These are phyloP conservation scores for Rhododendron ovatum DNA, from an alignment of 148 eudicot genomes.

Conservation along the genomic window DNA sequence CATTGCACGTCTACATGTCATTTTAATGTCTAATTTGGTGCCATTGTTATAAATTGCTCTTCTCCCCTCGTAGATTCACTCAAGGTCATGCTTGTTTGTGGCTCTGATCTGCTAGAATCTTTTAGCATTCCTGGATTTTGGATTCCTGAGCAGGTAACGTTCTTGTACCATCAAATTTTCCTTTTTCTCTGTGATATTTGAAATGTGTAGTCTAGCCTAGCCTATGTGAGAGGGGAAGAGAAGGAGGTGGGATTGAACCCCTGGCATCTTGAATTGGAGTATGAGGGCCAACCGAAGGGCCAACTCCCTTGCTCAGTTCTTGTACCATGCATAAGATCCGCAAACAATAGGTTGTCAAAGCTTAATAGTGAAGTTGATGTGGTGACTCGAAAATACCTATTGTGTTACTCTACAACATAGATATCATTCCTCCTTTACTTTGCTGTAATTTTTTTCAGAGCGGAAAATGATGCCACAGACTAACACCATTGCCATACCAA, in stretches of 20 bases:
- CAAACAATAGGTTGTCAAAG: neutral
- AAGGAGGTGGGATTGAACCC: neutral
- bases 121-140: conserved; percentile 73
- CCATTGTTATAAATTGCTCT: neutral
- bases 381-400: neutral
- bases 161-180: neutral
- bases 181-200: neutral
- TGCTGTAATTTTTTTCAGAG: neutral
- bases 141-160: conserved; percentile 82
- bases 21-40: conserved; percentile 5
- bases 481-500: neutral
- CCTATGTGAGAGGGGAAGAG: neutral
- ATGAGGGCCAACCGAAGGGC: neutral
- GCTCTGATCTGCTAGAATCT: conserved; percentile 92
- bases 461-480: neutral
- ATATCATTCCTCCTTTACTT: neutral
- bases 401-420: neutral
- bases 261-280: neutral
- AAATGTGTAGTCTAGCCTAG: neutral
- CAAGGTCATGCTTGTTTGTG: conserved; percentile 82
- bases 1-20: neutral
- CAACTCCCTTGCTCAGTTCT: conserved; percentile 30
- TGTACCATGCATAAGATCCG: neutral
- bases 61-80: conserved; percentile 38
- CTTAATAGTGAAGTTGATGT: neutral